A percentile compares a stretch with the other conserved stretches of the same genome.
These are phyloP conservation scores for Saccharomycodes ludwigii DNA, from an alignment of 805 yeast genomes.

Conservation along the genomic window DNA sequence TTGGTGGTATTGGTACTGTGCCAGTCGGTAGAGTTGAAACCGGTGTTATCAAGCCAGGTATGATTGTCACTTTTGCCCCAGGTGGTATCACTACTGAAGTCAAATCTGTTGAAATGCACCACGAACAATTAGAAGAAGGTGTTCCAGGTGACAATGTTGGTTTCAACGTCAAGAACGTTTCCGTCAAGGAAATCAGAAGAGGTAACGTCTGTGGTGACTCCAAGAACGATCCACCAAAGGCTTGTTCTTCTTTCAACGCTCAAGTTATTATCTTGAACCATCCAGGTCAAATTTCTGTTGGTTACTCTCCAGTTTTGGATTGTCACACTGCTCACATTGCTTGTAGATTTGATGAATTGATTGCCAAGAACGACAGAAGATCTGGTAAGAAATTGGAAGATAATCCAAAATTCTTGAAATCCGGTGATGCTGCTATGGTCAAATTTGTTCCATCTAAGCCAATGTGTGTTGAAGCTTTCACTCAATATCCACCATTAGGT, in stretches of 20 bases:
- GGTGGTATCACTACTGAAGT: conserved; percentile 84
- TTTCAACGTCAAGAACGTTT: conserved; percentile 83
- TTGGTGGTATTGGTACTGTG: conserved; percentile 86
- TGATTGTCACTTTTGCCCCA: conserved; percentile 83
- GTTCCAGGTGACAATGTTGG: conserved; percentile 88
- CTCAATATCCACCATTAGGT: conserved; percentile 94
- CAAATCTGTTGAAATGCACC: conserved; percentile 84
- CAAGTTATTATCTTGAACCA: conserved; percentile 83
- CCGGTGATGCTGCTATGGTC: conserved; percentile 94
- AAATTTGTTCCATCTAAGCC: conserved; percentile 82
- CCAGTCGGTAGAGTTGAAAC: conserved; percentile 93
- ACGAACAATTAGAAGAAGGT: conserved; percentile 68
- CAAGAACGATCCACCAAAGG: conserved; percentile 80
- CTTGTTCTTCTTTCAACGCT: conserved; percentile 68
- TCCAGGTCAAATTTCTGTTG: conserved; percentile 85
- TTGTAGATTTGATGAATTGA: conserved; percentile 69
- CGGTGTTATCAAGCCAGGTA: conserved; percentile 85
- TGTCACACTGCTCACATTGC: conserved; percentile 92
- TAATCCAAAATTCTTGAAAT: conserved; percentile 84
- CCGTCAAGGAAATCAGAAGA: conserved; percentile 81
- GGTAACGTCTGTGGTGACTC: conserved; percentile 91
- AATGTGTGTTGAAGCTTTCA: conserved; percentile 89
- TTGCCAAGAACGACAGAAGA: conserved; percentile 83
- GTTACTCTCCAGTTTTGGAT: conserved; percentile 85
- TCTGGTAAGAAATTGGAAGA: conserved; percentile 87